These are phyloP conservation scores for Solanum paucissectum DNA, from an alignment of 257 asterid species.

Conservation along the genomic window DNA sequence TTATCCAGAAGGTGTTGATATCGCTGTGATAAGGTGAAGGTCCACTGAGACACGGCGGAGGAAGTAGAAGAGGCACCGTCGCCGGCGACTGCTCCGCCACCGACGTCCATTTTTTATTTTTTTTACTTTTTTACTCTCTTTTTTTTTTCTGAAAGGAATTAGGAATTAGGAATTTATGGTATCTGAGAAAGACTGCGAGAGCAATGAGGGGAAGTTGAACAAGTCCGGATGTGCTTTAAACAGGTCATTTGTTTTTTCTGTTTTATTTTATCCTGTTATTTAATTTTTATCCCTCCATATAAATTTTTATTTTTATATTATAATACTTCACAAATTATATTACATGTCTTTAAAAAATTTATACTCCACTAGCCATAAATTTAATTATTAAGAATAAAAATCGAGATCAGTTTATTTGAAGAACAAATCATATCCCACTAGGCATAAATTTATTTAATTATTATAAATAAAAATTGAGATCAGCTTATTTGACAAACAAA, in stretches of 20 bases:
- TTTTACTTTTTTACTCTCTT: neutral
- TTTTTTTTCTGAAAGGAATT: neutral
- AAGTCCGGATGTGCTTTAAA: neutral
- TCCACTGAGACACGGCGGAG: slow-evolving; percentile 37
- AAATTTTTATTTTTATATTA: too few species aligned
- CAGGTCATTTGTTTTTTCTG: neutral
- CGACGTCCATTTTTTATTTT: slow-evolving; percentile 40
- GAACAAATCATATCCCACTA: too few species aligned
- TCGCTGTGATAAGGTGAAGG: slow-evolving; percentile 53
- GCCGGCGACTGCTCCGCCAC: slow-evolving; percentile 48
- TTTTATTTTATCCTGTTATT: too few species aligned
- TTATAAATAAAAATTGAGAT: neutral
- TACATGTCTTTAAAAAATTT: too few species aligned
- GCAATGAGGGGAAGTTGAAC: neutral
- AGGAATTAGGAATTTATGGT: neutral
- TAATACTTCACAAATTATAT: neutral
- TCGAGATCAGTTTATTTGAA: neutral
- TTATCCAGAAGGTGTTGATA: slow-evolving; percentile 84
- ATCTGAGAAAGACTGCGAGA: neutral
- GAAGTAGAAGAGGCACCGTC: slow-evolving; percentile 22
- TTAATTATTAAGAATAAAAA: too few species aligned
- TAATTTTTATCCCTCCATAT: neutral
- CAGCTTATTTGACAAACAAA: neutral
- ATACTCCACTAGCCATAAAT: too few species aligned
- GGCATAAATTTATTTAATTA: too few species aligned